A percentile compares a stretch with the other conserved stretches of the same genome.
Evolutionary conservation across 2,329 filamentous ascomycete genomes (phyloP).

Genomic region (Monosporascus sp.): DNA sequence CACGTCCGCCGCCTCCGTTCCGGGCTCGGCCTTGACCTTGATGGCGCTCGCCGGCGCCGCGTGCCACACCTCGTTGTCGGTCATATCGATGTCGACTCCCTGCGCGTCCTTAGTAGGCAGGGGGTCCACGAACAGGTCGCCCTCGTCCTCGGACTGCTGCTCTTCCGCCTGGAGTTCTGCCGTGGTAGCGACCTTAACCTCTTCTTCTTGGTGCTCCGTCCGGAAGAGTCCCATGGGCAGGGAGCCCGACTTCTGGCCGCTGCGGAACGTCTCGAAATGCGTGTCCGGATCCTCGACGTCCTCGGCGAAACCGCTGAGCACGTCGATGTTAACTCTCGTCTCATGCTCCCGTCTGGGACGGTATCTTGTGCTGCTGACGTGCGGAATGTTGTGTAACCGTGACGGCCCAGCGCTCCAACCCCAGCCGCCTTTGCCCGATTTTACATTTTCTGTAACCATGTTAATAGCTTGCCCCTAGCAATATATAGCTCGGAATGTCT

Average conservation of each 20-base stretch:
- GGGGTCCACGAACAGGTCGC: constrained; percentile 41
- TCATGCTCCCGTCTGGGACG: constrained; percentile 39
- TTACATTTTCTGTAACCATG: constrained; percentile 20
- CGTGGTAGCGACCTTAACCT: constrained; percentile 50
- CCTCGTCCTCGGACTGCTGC: constrained; percentile 37
- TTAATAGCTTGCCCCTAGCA: constrained; percentile 5
- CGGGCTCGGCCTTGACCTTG: constrained; percentile 42
- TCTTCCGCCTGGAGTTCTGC: constrained; percentile 54
- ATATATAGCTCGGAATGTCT: not conserved
- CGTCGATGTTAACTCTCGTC: constrained; percentile 51
- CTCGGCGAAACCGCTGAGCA: constrained; percentile 41
- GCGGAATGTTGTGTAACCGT: constrained; percentile 25
- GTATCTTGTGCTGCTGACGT: constrained; percentile 34
- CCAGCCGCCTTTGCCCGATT: constrained; percentile 12
- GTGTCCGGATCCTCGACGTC: constrained; percentile 43
- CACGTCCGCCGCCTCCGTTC: constrained; percentile 31
- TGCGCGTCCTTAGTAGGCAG: constrained; percentile 21
- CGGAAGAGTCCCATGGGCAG: constrained; percentile 55
- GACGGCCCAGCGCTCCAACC: constrained; percentile 10
- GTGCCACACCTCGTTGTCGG: constrained; percentile 39
- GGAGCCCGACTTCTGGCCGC: constrained; percentile 24
- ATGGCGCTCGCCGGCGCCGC: constrained; percentile 30
- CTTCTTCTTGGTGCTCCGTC: constrained; percentile 48
- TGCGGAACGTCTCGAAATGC: constrained; percentile 33
- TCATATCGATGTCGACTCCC: constrained; percentile 19